A percentile compares a stretch with the other conserved stretches of the same genome.
phyloP scores from a whole-genome alignment of 345 rosid species.

The Eucalyptus marginata region DNA sequence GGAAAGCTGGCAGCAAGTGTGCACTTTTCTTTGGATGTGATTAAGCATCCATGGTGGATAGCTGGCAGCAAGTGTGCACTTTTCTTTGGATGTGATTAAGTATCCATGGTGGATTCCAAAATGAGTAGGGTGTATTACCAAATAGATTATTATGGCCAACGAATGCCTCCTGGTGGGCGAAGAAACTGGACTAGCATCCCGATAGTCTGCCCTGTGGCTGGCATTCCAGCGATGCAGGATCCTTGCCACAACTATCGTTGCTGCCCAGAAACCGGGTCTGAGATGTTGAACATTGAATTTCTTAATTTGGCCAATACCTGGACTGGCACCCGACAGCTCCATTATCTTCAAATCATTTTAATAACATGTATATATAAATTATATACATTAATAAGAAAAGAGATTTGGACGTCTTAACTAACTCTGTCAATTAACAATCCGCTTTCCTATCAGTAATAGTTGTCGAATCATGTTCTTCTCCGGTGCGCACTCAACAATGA shows the following conservation, averaged over 20 bases:
- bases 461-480: not conserved
- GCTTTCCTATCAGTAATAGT: not conserved
- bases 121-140: not conserved
- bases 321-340: not conserved
- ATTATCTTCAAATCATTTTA: not conserved
- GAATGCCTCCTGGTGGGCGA: not conserved
- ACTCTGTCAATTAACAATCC: not conserved
- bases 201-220: not conserved
- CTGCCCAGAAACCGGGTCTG: not conserved
- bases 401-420: not conserved
- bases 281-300: not conserved
- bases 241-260: not conserved
- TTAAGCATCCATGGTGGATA: not conserved
- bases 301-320: not conserved
- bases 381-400: not conserved
- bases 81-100: not conserved
- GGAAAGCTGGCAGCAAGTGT: accelerated
- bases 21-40: not conserved
- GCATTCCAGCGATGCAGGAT: not conserved
- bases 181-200: not conserved
- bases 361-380: not conserved
- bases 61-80: accelerated
- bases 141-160: not conserved
- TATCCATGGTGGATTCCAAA: not conserved
- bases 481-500: not conserved